These are phyloP conservation scores for Puccinia coronata DNA, from an alignment of 1,284 basidiomycete species.

Conservation along the genomic window DNA sequence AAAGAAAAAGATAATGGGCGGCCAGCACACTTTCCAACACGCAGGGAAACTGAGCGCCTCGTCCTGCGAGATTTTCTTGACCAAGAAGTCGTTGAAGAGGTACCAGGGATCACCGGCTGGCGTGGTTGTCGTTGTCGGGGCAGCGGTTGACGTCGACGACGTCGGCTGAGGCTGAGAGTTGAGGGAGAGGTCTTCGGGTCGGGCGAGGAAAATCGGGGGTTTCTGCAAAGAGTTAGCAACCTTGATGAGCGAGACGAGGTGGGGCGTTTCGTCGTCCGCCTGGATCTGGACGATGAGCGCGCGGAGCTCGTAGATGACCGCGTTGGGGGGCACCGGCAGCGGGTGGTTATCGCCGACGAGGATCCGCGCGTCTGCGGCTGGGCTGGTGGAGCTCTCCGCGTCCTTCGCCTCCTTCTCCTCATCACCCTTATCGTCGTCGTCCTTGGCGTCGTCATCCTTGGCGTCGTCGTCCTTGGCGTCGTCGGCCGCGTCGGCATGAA, in stretches of 20 bases:
- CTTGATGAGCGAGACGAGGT: slow-evolving; percentile 82
- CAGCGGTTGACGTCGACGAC: too few relatives aligned
- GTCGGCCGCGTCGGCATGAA: too few relatives aligned
- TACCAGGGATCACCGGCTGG: slow-evolving; percentile 73
- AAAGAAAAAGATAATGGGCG: slow-evolving; percentile 10
- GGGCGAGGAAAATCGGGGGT: too few relatives aligned
- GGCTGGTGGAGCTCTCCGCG: too few relatives aligned
- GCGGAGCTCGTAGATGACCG: slow-evolving; percentile 69
- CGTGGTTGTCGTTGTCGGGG: slow-evolving; percentile 51
- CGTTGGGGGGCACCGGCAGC: slow-evolving; percentile 65
- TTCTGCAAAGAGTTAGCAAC: too few relatives aligned
- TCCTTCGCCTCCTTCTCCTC: too few relatives aligned
- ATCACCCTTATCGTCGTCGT: too few relatives aligned
- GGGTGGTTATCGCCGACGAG: slow-evolving; percentile 60
- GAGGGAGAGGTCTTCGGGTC: too few relatives aligned
- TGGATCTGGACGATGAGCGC: slow-evolving; percentile 82
- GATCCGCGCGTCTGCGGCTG: too few relatives aligned
- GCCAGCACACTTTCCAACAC: slow-evolving; percentile 77
- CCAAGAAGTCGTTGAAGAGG: slow-evolving; percentile 95
- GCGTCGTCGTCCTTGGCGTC: too few relatives aligned
- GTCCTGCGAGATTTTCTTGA: slow-evolving; percentile 75
- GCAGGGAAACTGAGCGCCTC: slow-evolving; percentile 84
- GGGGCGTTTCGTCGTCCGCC: slow-evolving; percentile 73
- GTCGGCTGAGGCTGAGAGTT: too few relatives aligned
- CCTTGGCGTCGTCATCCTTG: too few relatives aligned